Percentiles rank a stretch among this genome's conserved stretches.
These are phyloP conservation scores for Salix brachista DNA, from an alignment of 345 rosid genomes.

Conservation along the genomic window DNA sequence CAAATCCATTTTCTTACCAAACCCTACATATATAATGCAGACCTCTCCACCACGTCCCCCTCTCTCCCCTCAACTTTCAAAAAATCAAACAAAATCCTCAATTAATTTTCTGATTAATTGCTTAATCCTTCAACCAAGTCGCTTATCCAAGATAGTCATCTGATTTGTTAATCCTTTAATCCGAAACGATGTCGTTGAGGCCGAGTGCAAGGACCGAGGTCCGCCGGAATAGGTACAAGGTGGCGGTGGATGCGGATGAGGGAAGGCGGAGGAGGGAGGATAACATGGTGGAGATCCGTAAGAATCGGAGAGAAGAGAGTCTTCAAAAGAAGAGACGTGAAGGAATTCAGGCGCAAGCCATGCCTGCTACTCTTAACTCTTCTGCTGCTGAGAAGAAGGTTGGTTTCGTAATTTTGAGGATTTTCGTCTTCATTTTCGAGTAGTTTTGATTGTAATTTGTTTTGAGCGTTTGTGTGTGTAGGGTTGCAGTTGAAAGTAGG, in stretches of 20 bases:
- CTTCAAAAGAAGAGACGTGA: slow-evolving; percentile 85
- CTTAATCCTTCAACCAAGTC: background rate
- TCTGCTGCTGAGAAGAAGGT: slow-evolving; percentile 69
- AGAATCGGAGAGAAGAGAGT: slow-evolving; percentile 79
- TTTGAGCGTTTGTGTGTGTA: background rate
- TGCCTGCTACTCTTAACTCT: slow-evolving; percentile 37
- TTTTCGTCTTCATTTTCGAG: background rate
- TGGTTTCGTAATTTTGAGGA: background rate
- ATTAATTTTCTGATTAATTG: background rate
- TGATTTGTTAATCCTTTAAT: background rate
- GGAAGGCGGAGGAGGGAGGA: slow-evolving; percentile 87
- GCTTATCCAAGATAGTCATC: background rate
- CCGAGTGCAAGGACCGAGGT: slow-evolving; percentile 72
- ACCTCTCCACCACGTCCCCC: no score
- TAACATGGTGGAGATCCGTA: slow-evolving; percentile 92
- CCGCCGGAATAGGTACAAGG: slow-evolving; percentile 72
- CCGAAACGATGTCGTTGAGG: slow-evolving; percentile 56
- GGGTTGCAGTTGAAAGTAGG: background rate
- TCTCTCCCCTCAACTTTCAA: background rate
- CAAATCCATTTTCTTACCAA: background rate
- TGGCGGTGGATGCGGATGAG: slow-evolving; percentile 79
- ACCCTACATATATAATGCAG: background rate
- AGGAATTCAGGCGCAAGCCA: slow-evolving; percentile 54
- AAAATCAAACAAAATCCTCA: background rate
- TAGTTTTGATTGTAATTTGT: background rate